Base-by-base conservation (phyloP, 2,329 filamentous ascomycete species). In the Aspergillus candidus region DNA sequence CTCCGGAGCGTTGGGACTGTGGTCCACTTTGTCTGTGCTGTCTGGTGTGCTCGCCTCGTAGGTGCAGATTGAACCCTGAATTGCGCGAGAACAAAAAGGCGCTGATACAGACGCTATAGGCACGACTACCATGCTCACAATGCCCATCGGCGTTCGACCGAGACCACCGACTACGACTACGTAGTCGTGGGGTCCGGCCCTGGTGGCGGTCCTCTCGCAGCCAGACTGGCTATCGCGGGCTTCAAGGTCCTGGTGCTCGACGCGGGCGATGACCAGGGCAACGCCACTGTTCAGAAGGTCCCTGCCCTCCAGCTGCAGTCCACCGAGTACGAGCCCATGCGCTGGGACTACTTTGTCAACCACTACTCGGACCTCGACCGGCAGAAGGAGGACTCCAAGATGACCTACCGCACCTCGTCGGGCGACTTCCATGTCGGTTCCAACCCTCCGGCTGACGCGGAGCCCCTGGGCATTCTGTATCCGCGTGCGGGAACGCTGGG, bases 281-380 rank as follows among this genome's bases (percentile, higher is more conserved):
- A 69, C 43, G 66, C 68, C 31, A 60, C 67, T 47, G 73, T 77
- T 54, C 73, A 78, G 49, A 71, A 74, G 8, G 71, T 80, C 4
- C 78, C 80, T 6, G 72, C 76, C 2, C 72, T 77, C 54, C 72
- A 74, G 15, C 71, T 72, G 38, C 68, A 72, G 14, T 71, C 75
- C 2, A 78, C 76, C 10, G 76, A 82, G 54, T 75, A 82, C 47
- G 68, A 69, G 17, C 69, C 72, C 13, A 70, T 80, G 52, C 66
- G 71, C 36, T 84, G 80, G 80, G 76, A 81, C 59, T 83, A 78
- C 63, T 84, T 76, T 50, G 77, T 82, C n/a, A 72, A 72, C 36
- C 80, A 83, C 59, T 83, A 82, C 55, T 67, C 70, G 7, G 72
- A 82, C 48, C 64, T 77, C 35, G 60, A 63, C 15, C 69, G 74